Evolutionary conservation across 805 yeast species (phyloP).

Genomic region (Brettanomyces custersianus): DNA sequence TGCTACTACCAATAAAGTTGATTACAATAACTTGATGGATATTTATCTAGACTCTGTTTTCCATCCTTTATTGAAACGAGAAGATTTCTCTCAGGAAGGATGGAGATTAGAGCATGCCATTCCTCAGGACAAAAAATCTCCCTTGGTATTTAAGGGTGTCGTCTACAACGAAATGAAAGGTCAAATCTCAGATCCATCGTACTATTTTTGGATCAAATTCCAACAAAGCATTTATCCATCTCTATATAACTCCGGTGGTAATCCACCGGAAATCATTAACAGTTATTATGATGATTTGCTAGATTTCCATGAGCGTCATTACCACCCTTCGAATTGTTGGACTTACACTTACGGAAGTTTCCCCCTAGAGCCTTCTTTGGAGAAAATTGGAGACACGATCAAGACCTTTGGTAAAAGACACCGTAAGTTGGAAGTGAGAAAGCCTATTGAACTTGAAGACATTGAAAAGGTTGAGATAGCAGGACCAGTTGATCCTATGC

Average conservation of each 20-base stretch:
- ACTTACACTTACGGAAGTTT: slow-evolving; percentile 85
- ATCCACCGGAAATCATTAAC: slow-evolving; percentile 72
- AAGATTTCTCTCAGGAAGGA: slow-evolving; percentile 92
- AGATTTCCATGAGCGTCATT: slow-evolving; percentile 64
- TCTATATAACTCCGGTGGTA: slow-evolving; percentile 88
- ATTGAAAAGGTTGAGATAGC: slow-evolving; percentile 28
- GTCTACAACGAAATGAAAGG: slow-evolving; percentile 99
- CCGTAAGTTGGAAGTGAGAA: slow-evolving; percentile 22
- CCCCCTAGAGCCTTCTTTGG: slow-evolving; percentile 52
- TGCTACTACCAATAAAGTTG: slow-evolving; percentile 82
- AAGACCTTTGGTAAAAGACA: slow-evolving; percentile 43
- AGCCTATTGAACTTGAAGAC: slow-evolving; percentile 39
- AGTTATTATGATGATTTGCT: slow-evolving; percentile 66
- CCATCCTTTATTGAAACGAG: slow-evolving; percentile 65
- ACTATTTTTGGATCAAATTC: slow-evolving; percentile 75
- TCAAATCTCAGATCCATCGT: slow-evolving; percentile 82
- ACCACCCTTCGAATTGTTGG: slow-evolving; percentile 85
- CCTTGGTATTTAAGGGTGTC: slow-evolving; percentile 82
- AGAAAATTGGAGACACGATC: slow-evolving; percentile 44
- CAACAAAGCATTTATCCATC: slow-evolving; percentile 80
- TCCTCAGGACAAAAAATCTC: slow-evolving; percentile 46
- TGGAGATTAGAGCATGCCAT: slow-evolving; percentile 85
- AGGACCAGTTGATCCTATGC: slow-evolving; percentile 81
- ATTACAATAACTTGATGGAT: slow-evolving; percentile 73
- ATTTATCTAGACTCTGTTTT: slow-evolving; percentile 85